phyloP scores from a whole-genome alignment of 2,329 filamentous ascomycete species.

The Parasarocladium wereldwijsianum region DNA sequence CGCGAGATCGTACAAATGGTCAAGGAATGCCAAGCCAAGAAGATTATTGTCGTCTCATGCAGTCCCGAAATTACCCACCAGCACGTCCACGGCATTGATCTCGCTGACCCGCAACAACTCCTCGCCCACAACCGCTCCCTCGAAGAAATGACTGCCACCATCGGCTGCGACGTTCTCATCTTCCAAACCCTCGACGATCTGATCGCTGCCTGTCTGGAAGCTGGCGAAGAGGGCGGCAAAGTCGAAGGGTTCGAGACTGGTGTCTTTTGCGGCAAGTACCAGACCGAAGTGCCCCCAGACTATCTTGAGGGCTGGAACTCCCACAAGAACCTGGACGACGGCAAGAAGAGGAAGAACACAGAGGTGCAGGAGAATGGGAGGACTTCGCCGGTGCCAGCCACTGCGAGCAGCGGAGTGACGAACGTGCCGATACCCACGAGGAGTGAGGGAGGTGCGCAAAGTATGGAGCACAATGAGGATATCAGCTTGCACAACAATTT shows the following conservation, averaged over 20 bases:
- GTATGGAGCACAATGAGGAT: too few relatives aligned
- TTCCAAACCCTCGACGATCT: conserved; percentile 54
- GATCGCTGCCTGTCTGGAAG: conserved; percentile 62
- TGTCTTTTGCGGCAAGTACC: conserved; percentile 80
- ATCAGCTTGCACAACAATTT: too few relatives aligned
- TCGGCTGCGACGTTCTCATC: conserved; percentile 38
- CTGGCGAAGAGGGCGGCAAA: conserved; percentile 40
- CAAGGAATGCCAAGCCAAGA: conserved; percentile 65
- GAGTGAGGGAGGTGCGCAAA: too few relatives aligned
- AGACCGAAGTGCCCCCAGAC: conserved; percentile 61
- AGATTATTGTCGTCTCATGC: conserved; percentile 72
- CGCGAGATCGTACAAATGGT: conserved; percentile 67
- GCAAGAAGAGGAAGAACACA: too few relatives aligned
- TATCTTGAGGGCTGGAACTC: conserved; percentile 80
- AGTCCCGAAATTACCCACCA: conserved; percentile 71
- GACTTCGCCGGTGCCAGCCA: too few relatives aligned
- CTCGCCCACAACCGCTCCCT: conserved; percentile 25
- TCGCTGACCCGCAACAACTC: conserved; percentile 27
- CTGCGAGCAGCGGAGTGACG: too few relatives aligned
- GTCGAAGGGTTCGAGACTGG: conserved; percentile 68
- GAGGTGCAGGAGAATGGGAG: too few relatives aligned
- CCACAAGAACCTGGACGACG: too few relatives aligned
- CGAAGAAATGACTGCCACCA: conserved; percentile 25
- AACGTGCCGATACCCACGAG: too few relatives aligned
- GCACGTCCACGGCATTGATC: conserved; percentile 51